Evolutionary conservation across 768 basidiomycete genomes (phyloP).

Genomic region (Saitozyma sp.): DNA sequence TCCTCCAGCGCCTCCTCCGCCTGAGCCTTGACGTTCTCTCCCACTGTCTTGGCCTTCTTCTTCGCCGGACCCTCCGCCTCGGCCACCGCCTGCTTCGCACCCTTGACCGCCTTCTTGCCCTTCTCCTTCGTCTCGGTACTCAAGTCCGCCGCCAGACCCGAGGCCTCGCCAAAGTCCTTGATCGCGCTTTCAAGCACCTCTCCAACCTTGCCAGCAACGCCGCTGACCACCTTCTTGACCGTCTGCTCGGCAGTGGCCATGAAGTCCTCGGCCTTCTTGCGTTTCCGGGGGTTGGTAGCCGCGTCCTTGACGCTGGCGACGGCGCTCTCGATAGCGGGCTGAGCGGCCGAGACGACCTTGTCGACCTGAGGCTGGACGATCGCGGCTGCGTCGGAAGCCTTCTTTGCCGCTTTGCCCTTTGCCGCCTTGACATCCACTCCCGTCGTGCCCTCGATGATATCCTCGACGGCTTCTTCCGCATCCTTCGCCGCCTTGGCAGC

Average conservation of each 20-base stretch:
- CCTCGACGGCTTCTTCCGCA: conserved; percentile 13
- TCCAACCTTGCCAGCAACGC: conserved; percentile 28
- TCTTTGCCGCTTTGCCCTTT: conserved; percentile 24
- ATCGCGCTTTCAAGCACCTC: conserved; percentile 27
- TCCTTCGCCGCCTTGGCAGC: conserved; percentile 21
- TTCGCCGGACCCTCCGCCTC: conserved; percentile 9
- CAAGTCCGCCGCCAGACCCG: conserved; percentile 25
- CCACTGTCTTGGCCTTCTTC: conserved; percentile 31
- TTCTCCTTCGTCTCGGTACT: conserved; percentile 23
- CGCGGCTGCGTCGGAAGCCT: conserved; percentile 17
- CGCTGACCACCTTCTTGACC: conserved; percentile 26
- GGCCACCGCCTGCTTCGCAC: conserved; percentile 11
- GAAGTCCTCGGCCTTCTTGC: conserved; percentile 46
- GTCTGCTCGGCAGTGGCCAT: conserved; percentile 32
- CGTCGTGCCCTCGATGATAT: conserved; percentile 17
- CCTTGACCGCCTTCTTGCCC: conserved; percentile 23
- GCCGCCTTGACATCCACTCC: conserved; percentile 33
- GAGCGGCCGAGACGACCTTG: conserved; percentile 20
- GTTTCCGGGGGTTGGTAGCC: conserved; percentile 39
- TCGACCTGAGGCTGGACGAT: conserved; percentile 12
- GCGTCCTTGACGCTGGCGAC: conserved; percentile 24
- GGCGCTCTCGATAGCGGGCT: conserved; percentile 15
- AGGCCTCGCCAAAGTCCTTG: conserved; percentile 32
- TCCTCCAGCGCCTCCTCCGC: conserved; percentile 20
- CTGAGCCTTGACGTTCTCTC: conserved; percentile 8